Percentiles rank a stretch among this genome's conserved stretches.
Evolutionary conservation across 306 rosid genomes (phyloP).

Genomic region (Nissolia schottii): DNA sequence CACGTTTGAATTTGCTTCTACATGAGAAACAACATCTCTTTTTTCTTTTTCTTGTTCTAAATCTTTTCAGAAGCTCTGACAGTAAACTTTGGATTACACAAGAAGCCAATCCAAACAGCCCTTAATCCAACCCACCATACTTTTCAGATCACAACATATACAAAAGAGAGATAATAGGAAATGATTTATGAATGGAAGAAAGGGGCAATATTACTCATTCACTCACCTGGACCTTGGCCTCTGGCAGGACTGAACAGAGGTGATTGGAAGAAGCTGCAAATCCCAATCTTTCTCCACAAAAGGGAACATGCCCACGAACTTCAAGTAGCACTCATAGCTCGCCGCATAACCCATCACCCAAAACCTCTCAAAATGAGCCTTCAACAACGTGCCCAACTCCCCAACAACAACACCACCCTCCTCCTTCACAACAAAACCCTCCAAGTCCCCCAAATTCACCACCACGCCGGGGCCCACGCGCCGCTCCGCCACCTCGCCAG

Average conservation of each 20-base stretch:
- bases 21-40: too few relatives aligned
- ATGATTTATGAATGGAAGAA: not conserved
- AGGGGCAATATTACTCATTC: not conserved
- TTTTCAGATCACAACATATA: too few relatives aligned
- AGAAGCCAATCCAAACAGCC: not conserved
- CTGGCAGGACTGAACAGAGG: conserved; percentile 71
- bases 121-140: too few relatives aligned
- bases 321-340: conserved; percentile 74
- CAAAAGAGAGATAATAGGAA: too few relatives aligned
- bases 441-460: conserved; percentile 76
- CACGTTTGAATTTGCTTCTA: too few relatives aligned
- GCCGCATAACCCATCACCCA: conserved; percentile 76
- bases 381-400: conserved; percentile 46
- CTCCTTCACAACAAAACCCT: conserved; percentile 45
- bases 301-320: conserved; percentile 60
- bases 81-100: not conserved
- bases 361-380: conserved; percentile 47
- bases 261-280: conserved; percentile 81
- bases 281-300: conserved; percentile 85
- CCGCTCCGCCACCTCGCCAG: conserved; percentile 34
- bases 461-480: conserved; percentile 63
- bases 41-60: too few relatives aligned
- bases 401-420: conserved; percentile 28
- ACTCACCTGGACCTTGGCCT: conserved; percentile 65
- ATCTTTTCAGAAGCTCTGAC: not conserved